phyloP scores from a whole-genome alignment of 2,329 filamentous ascomycete species.

The Cercospora sojina region DNA sequence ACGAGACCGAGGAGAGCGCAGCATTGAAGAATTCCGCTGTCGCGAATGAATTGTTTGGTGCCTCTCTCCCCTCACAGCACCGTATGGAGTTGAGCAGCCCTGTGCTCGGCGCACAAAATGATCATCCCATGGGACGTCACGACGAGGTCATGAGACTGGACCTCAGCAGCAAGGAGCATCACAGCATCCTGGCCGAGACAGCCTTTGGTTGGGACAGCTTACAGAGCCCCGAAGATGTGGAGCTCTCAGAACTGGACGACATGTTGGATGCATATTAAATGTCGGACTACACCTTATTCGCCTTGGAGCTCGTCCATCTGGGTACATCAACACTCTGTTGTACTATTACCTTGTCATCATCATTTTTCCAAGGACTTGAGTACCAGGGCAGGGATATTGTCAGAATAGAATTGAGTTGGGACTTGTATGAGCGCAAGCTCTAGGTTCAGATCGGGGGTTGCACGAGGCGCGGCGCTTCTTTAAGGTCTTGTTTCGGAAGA shows the following conservation, averaged over 20 bases:
- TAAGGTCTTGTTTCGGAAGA: neutral
- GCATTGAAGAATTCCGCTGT: slow-evolving; percentile 53
- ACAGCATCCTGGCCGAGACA: slow-evolving; percentile 30
- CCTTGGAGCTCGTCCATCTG: neutral
- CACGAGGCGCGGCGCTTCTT: neutral
- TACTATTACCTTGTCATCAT: slow-evolving; percentile 5
- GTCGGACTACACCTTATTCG: neutral
- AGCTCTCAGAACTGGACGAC: slow-evolving; percentile 88
- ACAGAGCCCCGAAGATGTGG: slow-evolving; percentile 79
- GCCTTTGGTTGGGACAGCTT: slow-evolving; percentile 41
- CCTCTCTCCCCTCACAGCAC: slow-evolving; percentile 45
- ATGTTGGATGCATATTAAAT: slow-evolving; percentile 63
- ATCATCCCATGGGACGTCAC: slow-evolving; percentile 17
- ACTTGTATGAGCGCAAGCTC: slow-evolving; percentile 10
- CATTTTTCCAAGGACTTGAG: neutral
- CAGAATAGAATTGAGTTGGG: slow-evolving; percentile 6
- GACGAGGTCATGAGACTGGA: slow-evolving; percentile 27
- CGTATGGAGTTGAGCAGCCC: slow-evolving; percentile 49
- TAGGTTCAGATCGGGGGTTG: slow-evolving; percentile 7
- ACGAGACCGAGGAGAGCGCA: slow-evolving; percentile 49
- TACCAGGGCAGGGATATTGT: slow-evolving; percentile 1
- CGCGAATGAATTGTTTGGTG: slow-evolving; percentile 51
- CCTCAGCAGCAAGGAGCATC: slow-evolving; percentile 22
- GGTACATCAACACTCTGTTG: neutral
- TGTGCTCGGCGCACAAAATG: slow-evolving; percentile 42